These are phyloP conservation scores for Cercophora scortea DNA, from an alignment of 495 filamentous ascomycete species.

Conservation along the genomic window DNA sequence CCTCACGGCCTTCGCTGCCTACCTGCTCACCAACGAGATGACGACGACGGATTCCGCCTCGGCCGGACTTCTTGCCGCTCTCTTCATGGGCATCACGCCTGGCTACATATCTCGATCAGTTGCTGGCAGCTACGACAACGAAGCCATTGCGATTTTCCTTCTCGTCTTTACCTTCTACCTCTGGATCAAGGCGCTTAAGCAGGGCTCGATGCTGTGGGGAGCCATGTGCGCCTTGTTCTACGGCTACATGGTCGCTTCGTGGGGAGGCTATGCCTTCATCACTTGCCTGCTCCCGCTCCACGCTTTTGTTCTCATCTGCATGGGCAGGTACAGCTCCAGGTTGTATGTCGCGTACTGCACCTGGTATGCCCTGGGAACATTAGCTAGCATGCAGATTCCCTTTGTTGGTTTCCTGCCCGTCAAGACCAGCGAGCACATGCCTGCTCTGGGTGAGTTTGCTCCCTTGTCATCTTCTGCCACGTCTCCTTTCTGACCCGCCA, in stretches of 20 bases:
- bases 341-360: slow-evolving; percentile 95
- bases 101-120: slow-evolving; percentile 98
- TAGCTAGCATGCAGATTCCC: slow-evolving; percentile 99
- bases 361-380: slow-evolving; percentile 93
- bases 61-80: slow-evolving; percentile 87
- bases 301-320: slow-evolving; percentile 88
- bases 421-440: slow-evolving; percentile 97
- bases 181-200: slow-evolving; percentile 98
- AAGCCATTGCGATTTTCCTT: slow-evolving; percentile 98
- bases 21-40: slow-evolving; percentile 97
- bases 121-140: slow-evolving; percentile 98
- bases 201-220: slow-evolving; percentile 92
- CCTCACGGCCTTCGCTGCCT: slow-evolving; percentile 86
- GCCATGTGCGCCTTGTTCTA: slow-evolving; percentile 94
- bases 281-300: slow-evolving; percentile 96
- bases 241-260: slow-evolving; percentile 99
- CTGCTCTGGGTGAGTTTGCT: slow-evolving; percentile 67
- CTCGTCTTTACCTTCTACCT: slow-evolving; percentile 98
- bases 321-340: slow-evolving; percentile 92
- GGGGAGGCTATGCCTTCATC: slow-evolving; percentile 99
- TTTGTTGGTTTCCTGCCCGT: slow-evolving; percentile 98
- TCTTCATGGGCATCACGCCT: slow-evolving; percentile 95
- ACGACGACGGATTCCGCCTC: slow-evolving; percentile 63
- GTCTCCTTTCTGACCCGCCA: slow-evolving; percentile 19
- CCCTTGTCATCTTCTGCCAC: neutral